These are phyloP conservation scores for Astraeus odoratus DNA, from an alignment of 768 basidiomycete genomes.

Conservation along the genomic window DNA sequence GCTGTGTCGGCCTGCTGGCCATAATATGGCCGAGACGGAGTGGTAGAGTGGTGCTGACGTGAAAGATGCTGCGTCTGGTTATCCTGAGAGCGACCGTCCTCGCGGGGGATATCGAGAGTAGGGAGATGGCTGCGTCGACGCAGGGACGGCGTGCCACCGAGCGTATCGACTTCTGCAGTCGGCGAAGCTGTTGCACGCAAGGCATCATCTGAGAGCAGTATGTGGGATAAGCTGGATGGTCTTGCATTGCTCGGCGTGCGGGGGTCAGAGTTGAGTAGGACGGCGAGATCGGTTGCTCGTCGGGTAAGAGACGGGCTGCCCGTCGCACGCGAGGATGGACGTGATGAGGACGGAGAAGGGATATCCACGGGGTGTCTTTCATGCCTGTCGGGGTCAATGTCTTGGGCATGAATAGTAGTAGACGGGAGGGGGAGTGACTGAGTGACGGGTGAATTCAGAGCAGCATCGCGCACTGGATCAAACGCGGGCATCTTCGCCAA, in stretches of 20 bases:
- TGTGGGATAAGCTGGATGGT: conserved; percentile 40
- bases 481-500: conserved; percentile 39
- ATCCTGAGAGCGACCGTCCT: conserved; percentile 18
- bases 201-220: conserved; percentile 26
- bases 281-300: conserved; percentile 71
- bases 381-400: conserved; percentile 21
- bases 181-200: conserved; percentile 15
- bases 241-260: conserved; percentile 29
- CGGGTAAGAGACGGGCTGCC: conserved; percentile 45
- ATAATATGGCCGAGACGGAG: conserved; percentile 18
- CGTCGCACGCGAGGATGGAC: conserved; percentile 27
- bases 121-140: conserved; percentile 26
- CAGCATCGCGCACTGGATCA: conserved; percentile 85
- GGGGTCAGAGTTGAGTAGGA: conserved; percentile 61
- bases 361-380: conserved; percentile 22
- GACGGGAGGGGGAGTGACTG: conserved; percentile 33
- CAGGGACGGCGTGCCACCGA: conserved; percentile 19
- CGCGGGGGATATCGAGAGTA: conserved; percentile 27
- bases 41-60: conserved; percentile 15
- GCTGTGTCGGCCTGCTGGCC: conserved; percentile 17
- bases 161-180: conserved; percentile 22
- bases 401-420: conserved; percentile 13
- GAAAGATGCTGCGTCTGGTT: conserved; percentile 18
- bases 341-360: conserved; percentile 33
- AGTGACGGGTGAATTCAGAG: conserved; percentile 67